A percentile compares a stretch with the other conserved stretches of the same genome.
Evolutionary conservation across 495 filamentous ascomycete species (phyloP).

Genomic region (Cairneyella variabilis): DNA sequence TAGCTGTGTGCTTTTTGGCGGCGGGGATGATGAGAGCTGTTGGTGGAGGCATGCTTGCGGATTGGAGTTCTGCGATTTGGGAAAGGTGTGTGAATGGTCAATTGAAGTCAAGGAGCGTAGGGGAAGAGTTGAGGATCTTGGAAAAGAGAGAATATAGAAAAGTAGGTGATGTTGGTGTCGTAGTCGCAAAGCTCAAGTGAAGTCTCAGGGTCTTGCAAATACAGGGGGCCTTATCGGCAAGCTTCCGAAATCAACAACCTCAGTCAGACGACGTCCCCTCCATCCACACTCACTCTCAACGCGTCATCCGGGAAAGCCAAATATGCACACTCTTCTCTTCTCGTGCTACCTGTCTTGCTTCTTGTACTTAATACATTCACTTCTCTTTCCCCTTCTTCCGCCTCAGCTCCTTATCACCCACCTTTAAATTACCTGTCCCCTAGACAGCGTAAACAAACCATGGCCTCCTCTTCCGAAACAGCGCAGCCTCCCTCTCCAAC

Average conservation of each 20-base stretch:
- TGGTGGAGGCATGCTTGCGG: constrained; percentile 16
- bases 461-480: constrained; percentile 7
- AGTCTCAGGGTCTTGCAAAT: too few relatives aligned
- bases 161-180: neutral
- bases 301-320: neutral
- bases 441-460: constrained; percentile 7
- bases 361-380: neutral
- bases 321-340: neutral
- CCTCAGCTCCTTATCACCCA: neutral
- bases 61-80: neutral
- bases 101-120: too few relatives aligned
- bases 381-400: neutral
- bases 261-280: neutral
- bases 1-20: constrained; percentile 86
- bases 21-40: constrained; percentile 75
- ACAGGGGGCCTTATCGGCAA: too few relatives aligned
- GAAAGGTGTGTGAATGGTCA: too few relatives aligned
- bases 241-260: too few relatives aligned
- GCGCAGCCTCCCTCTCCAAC: constrained; percentile 39
- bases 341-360: constrained; percentile 1
- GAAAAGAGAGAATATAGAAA: too few relatives aligned
- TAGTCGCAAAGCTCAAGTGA: too few relatives aligned
- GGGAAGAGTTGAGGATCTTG: too few relatives aligned
- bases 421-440: neutral
- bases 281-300: neutral